These are phyloP conservation scores for Xylaria sp. DNA, from an alignment of 2,329 filamentous ascomycete genomes.

Conservation along the genomic window DNA sequence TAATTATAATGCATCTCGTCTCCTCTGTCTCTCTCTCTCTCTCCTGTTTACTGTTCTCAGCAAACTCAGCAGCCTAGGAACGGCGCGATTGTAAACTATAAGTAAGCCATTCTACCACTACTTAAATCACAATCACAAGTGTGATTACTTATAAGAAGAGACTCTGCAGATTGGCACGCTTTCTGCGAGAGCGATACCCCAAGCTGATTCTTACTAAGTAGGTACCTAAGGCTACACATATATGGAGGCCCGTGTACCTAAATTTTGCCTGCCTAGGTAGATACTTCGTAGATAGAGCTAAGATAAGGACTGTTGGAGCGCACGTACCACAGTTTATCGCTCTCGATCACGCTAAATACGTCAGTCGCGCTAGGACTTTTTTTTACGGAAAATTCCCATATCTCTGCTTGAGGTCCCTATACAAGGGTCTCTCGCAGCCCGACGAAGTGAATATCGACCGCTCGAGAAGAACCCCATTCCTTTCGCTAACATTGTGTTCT, in stretches of 20 bases:
- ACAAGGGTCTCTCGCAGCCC: constrained; percentile 31
- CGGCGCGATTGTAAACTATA: too few relatives aligned
- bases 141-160: neutral
- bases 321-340: constrained; percentile 30
- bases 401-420: constrained; percentile 30
- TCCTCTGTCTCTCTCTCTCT: neutral
- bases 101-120: too few relatives aligned
- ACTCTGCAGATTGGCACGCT: too few relatives aligned
- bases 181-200: too few relatives aligned
- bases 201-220: too few relatives aligned
- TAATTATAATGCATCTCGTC: neutral
- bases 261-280: too few relatives aligned
- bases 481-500: constrained; percentile 12
- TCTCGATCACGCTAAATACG: constrained; percentile 30
- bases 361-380: constrained; percentile 40
- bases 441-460: constrained; percentile 1
- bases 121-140: neutral
- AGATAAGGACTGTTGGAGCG: constrained; percentile 18
- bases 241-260: too few relatives aligned
- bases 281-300: too few relatives aligned
- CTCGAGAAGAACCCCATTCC: constrained; percentile 7
- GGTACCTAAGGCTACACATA: too few relatives aligned
- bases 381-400: constrained; percentile 31
- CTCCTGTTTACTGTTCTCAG: neutral
- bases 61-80: too few relatives aligned